These are phyloP conservation scores for Candida jianshihensis DNA, from an alignment of 805 yeast species.

Conservation along the genomic window DNA sequence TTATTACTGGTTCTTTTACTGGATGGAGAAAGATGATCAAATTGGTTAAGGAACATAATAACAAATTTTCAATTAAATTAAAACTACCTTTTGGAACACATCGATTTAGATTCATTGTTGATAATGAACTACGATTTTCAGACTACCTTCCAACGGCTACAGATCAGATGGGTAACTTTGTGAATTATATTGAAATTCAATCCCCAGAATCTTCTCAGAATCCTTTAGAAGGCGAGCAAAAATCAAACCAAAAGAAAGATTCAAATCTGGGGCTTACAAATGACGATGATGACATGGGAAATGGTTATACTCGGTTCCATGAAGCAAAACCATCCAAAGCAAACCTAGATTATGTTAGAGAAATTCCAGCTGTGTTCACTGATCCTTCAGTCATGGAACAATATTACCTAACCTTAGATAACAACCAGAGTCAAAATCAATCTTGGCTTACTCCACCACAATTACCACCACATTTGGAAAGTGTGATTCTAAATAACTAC, in stretches of 20 bases:
- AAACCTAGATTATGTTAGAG: conserved; percentile 43
- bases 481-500: conserved; percentile 80
- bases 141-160: conserved; percentile 94
- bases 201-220: conserved; percentile 31
- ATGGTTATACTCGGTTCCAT: conserved; percentile 71
- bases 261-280: conserved; percentile 57
- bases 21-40: conserved; percentile 99
- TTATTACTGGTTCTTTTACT: conserved; percentile 95
- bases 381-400: conserved; percentile 87
- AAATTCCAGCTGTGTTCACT: conserved; percentile 76
- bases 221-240: conserved; percentile 24
- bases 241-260: conserved; percentile 30
- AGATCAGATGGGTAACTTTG: conserved; percentile 93
- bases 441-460: conserved; percentile 83
- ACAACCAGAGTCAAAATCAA: conserved; percentile 57
- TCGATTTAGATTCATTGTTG: conserved; percentile 88
- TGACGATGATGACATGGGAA: conserved; percentile 78
- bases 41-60: conserved; percentile 46
- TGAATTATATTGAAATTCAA: conserved; percentile 76
- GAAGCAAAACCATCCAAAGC: conserved; percentile 39
- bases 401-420: conserved; percentile 70
- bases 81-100: conserved; percentile 89
- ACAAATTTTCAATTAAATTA: conserved; percentile 57
- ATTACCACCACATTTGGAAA: conserved; percentile 93
- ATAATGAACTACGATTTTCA: conserved; percentile 83